Conservation (phyloP, 768 basidiomycete genomes). For the Podaxis sp. region DNA sequence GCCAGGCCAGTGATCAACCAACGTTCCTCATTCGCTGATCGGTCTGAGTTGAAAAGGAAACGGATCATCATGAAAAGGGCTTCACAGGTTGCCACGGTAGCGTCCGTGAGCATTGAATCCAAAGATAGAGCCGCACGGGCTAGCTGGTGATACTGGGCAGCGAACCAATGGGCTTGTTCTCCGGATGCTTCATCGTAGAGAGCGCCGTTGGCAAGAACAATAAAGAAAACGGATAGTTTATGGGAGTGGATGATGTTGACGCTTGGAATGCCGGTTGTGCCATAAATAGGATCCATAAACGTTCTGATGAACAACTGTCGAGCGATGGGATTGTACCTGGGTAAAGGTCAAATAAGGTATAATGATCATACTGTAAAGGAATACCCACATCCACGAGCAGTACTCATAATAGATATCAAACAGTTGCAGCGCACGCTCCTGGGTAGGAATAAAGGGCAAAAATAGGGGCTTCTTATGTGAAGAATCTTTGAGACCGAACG, state of each 20-base stretch:
- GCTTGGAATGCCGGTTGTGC: constrained; percentile 27
- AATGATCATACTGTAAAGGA: background rate
- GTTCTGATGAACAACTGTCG: constrained; percentile 39
- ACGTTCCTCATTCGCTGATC: constrained; percentile 41
- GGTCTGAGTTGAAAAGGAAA: constrained; percentile 42
- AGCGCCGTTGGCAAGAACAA: constrained; percentile 46
- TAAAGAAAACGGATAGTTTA: constrained; percentile 52
- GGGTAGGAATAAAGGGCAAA: constrained; percentile 38
- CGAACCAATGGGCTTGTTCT: constrained; percentile 19
- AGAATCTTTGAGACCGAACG: constrained; percentile 44
- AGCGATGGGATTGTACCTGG: constrained; percentile 47
- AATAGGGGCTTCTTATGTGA: constrained; percentile 38
- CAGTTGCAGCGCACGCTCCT: constrained; percentile 38
- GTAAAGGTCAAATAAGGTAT: constrained; percentile 4
- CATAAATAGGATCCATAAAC: constrained; percentile 45
- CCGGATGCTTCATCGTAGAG: constrained; percentile 41
- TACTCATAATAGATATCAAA: constrained; percentile 42
- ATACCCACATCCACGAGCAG: constrained; percentile 48
- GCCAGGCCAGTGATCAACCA: constrained; percentile 51
- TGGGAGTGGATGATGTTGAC: constrained; percentile 43
- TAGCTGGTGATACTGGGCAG: constrained; percentile 46
- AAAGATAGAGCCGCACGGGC: constrained; percentile 48
- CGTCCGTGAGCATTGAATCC: constrained; percentile 43
- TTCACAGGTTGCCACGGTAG: constrained; percentile 47
- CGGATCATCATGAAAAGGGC: constrained; percentile 44